phyloP scores from a whole-genome alignment of 805 yeast genomes.

The Starmerella cellae region DNA sequence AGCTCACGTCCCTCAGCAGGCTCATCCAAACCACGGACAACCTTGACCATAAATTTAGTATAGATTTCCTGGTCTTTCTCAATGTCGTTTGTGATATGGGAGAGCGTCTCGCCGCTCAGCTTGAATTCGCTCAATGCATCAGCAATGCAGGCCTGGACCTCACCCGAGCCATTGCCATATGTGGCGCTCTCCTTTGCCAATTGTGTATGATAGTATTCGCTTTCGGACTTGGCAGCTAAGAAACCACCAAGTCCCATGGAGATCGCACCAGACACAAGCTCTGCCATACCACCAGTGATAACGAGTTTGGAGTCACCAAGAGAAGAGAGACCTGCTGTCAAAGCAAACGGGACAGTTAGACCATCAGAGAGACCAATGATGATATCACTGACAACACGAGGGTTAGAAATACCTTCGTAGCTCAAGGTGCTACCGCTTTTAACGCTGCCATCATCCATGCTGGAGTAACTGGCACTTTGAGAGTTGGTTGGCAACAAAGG shows the following conservation, averaged over 20 bases:
- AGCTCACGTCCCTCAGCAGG: conserved; percentile 87
- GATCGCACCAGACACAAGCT: conserved; percentile 89
- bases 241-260: conserved; percentile 97
- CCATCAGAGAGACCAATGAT: conserved; percentile 94
- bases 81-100: conserved; percentile 62
- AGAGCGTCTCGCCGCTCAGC: conserved; percentile 55
- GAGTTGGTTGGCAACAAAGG: conserved; percentile 24
- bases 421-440: conserved; percentile 14
- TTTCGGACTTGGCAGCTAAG: conserved; percentile 84
- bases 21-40: conserved; percentile 86
- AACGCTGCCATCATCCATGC: conserved; percentile 15
- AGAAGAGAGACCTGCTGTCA: conserved; percentile 89
- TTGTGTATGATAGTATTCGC: conserved; percentile 24
- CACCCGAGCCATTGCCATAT: conserved; percentile 18
- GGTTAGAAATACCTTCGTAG: conserved; percentile 30
- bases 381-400: conserved; percentile 85
- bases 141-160: conserved; percentile 62
- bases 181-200: conserved; percentile 22
- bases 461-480: conserved; percentile 12
- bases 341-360: conserved; percentile 94
- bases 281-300: conserved; percentile 96
- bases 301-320: conserved; percentile 82
- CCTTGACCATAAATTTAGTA: conserved; percentile 76
- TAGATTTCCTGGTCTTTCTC: conserved; percentile 63
- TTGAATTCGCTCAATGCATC: conserved; percentile 65